Evolutionary conservation across 495 filamentous ascomycete genomes (phyloP), one percentile per base, ranked within the genome.

Genomic region (Daldinia childiae): DNA sequence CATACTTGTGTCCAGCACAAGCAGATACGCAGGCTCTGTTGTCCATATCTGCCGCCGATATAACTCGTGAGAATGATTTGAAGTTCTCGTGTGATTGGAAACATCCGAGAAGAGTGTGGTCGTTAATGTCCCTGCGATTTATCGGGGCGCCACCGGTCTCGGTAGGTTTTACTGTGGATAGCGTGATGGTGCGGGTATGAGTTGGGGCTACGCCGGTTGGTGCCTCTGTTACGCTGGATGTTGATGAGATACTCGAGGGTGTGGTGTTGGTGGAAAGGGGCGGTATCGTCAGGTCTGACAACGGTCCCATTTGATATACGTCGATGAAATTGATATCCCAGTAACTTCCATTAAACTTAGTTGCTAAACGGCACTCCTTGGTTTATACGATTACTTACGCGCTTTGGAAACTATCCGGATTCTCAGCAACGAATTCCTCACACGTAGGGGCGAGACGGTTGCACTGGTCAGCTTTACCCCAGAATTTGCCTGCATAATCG

Each of bases 401-500:
- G 27, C 91, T 79, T 52, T 76, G 68, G 68, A 90, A 93, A 12
- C 81, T 84, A 1, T 66, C 54, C 0, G 91, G 90, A 70, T 90
- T 87, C n/a, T 82, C 72, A 12, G 82, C 85, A 15, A 94, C 92
- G 71, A 85, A 92, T 17, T 85, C 84, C 56, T 85, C 78, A 68
- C 92, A 94, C 39, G 84, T 89, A 14, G 78, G 61, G 7, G 83
- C 86, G 17, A 80, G 76, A 52, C 71, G 68, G 51, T 72, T 67
- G 68, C 86, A 88, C 54, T 77, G 74, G 39, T 68, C 30, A 45
- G 81, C 72, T 4, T 58, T 17, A 5, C 58, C 62, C 87, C 87
- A 90, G 29, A 88, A 85, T 34, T 86, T 82, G 41, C 92, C 94
- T 21, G 93, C 94, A 88, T 92, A 97, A 66, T 93, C 90, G 50